phyloP scores from a whole-genome alignment of 2,329 filamentous ascomycete genomes.

The Neopestalotiopsis rosae region DNA sequence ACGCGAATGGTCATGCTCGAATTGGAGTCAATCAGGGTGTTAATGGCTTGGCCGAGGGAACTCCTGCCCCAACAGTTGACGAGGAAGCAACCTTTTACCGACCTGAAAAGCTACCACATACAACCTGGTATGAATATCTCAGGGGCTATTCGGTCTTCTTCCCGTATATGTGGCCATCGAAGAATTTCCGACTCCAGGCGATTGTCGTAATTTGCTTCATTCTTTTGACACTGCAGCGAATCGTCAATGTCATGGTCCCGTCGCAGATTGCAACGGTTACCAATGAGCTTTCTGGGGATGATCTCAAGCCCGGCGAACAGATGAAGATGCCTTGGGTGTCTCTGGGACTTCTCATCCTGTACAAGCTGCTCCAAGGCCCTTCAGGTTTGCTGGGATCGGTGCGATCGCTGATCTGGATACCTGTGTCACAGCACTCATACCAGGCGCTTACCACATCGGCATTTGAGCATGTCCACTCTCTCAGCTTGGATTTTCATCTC shows the following conservation, averaged over 20 bases:
- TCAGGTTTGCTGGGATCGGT: slow-evolving; percentile 86
- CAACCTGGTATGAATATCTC: slow-evolving; percentile 96
- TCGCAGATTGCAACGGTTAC: slow-evolving; percentile 81
- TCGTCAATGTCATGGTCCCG: slow-evolving; percentile 87
- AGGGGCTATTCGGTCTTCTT: slow-evolving; percentile 93
- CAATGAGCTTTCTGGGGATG: slow-evolving; percentile 64
- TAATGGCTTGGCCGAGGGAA: slow-evolving; percentile 44
- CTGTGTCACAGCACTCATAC: slow-evolving; percentile 96
- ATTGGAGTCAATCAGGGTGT: slow-evolving; percentile 42
- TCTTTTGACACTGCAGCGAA: slow-evolving; percentile 79
- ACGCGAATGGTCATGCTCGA: slow-evolving; percentile 24
- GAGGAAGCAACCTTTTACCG: slow-evolving; percentile 84
- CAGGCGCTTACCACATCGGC: slow-evolving; percentile 91
- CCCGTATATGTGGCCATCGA: slow-evolving; percentile 94
- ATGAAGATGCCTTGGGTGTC: slow-evolving; percentile 71
- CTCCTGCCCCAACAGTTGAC: slow-evolving; percentile 47
- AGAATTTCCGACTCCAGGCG: slow-evolving; percentile 73
- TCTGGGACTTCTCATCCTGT: slow-evolving; percentile 78
- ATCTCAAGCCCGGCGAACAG: slow-evolving; percentile 53
- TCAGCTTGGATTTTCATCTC: slow-evolving; percentile 95
- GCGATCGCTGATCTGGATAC: slow-evolving; percentile 89
- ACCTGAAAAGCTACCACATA: slow-evolving; percentile 82
- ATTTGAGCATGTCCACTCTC: slow-evolving; percentile 94
- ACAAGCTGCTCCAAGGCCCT: slow-evolving; percentile 83
- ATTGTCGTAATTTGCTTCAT: slow-evolving; percentile 83